These are phyloP conservation scores for Hemileia vastatrix DNA, from an alignment of 1,284 basidiomycete species.

Conservation along the genomic window DNA sequence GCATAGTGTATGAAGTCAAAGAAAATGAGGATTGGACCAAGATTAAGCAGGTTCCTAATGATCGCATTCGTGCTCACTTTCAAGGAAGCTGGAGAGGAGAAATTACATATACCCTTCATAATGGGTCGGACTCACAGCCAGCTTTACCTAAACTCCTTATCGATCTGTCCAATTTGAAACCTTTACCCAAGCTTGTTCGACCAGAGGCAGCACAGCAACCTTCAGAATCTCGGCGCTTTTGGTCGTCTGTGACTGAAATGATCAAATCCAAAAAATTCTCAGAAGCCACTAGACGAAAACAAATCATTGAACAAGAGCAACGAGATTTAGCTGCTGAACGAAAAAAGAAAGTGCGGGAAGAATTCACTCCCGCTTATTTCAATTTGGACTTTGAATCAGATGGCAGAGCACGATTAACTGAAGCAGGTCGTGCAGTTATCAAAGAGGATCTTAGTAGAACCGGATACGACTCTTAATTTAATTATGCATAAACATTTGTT, in stretches of 20 bases:
- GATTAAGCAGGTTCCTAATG: constrained; percentile 77
- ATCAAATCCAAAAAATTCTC: constrained; percentile 74
- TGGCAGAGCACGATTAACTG: no score
- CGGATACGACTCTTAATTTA: no score
- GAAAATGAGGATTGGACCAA: constrained; percentile 69
- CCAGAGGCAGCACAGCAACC: constrained; percentile 67
- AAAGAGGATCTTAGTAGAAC: no score
- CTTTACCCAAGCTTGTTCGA: constrained; percentile 75
- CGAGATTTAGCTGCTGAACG: constrained; percentile 72
- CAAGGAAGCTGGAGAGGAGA: constrained; percentile 80
- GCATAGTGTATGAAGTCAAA: constrained; percentile 63
- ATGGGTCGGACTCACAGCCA: constrained; percentile 35
- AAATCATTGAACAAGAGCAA: constrained; percentile 78
- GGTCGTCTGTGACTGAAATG: constrained; percentile 70
- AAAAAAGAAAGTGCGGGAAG: no score
- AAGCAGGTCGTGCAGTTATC: no score
- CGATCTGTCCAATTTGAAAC: constrained; percentile 62
- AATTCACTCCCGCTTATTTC: no score
- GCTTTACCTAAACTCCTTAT: constrained; percentile 50
- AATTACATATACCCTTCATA: constrained; percentile 57
- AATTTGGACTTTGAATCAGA: no score
- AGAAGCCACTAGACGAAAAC: constrained; percentile 79
- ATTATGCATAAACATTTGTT: no score
- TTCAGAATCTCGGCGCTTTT: constrained; percentile 75
- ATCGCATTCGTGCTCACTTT: constrained; percentile 66